Evolutionary conservation across 2,329 filamentous ascomycete genomes (phyloP).

Genomic region (Ascochyta viciae-villosae): DNA sequence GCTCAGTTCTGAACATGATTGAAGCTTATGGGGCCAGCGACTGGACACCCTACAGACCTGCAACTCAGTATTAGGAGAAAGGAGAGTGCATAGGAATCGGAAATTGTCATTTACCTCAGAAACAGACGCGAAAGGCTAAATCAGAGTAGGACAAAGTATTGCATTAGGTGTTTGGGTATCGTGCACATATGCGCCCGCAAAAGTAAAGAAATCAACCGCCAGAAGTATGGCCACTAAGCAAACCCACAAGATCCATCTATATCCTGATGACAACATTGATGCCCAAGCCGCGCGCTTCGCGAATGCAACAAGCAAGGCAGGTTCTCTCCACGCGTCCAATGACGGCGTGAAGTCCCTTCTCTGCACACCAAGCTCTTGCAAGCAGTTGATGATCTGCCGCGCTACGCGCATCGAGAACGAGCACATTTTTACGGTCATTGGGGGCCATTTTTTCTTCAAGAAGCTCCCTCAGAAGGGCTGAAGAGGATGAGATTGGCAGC

Average conservation of each 20-base stretch:
- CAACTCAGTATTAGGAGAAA: slow-evolving; percentile 79
- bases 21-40: slow-evolving; percentile 63
- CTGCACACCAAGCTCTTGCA: slow-evolving; percentile 74
- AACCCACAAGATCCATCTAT: slow-evolving; percentile 15
- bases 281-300: slow-evolving; percentile 74
- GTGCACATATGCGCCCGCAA: not conserved
- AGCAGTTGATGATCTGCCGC: slow-evolving; percentile 73
- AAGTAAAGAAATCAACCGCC: not conserved
- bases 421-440: slow-evolving; percentile 40
- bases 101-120: not conserved
- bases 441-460: slow-evolving; percentile 18
- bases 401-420: slow-evolving; percentile 60
- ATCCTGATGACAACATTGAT: slow-evolving; percentile 69
- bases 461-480: slow-evolving; percentile 16
- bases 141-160: not conserved
- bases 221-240: not conserved
- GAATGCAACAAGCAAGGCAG: slow-evolving; percentile 75
- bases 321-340: slow-evolving; percentile 71
- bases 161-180: slow-evolving; percentile 8
- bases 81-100: slow-evolving; percentile 68
- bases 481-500: slow-evolving; percentile 24
- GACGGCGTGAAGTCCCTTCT: slow-evolving; percentile 76
- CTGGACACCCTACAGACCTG: slow-evolving; percentile 56
- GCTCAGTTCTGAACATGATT: slow-evolving; percentile 68
- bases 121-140: not conserved